Conservation (phyloP, 2,329 filamentous ascomycete genomes). For the Plectosphaerella cucumerina region DNA sequence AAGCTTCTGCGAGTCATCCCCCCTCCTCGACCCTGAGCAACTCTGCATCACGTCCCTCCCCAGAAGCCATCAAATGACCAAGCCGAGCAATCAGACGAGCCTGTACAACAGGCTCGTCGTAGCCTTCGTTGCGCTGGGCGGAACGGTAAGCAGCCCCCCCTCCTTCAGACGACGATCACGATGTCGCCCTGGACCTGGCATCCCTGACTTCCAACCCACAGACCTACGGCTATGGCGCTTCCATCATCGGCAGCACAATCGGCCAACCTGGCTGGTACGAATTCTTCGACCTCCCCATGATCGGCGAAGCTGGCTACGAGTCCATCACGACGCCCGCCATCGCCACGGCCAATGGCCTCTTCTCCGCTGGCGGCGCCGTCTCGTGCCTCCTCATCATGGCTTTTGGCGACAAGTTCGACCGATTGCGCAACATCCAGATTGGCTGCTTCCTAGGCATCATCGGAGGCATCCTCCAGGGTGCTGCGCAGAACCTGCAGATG, state of each 20-base stretch:
- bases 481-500: constrained; percentile 34
- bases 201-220: constrained; percentile 11
- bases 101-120: constrained; percentile 28
- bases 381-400: constrained; percentile 45
- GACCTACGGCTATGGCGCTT: constrained; percentile 48
- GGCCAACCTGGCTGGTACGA: constrained; percentile 48
- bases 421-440: constrained; percentile 41
- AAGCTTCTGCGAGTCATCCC: background rate
- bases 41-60: too few relatives aligned
- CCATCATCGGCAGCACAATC: constrained; percentile 46
- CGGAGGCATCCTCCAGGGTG: constrained; percentile 41
- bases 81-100: constrained; percentile 18
- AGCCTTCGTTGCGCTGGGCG: constrained; percentile 24
- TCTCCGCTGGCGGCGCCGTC: constrained; percentile 42
- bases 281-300: constrained; percentile 40
- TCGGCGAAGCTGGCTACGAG: constrained; percentile 39
- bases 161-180: constrained; percentile 18
- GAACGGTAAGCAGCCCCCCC: constrained; percentile 8
- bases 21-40: too few relatives aligned
- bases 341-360: constrained; percentile 43
- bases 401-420: constrained; percentile 37
- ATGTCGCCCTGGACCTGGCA: background rate
- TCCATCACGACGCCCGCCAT: constrained; percentile 40
- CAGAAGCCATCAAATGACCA: constrained; percentile 3
- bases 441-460: constrained; percentile 37